Conservation (phyloP, 2,329 filamentous ascomycete genomes). For the Stachybotrys chlorohalonatus region DNA sequence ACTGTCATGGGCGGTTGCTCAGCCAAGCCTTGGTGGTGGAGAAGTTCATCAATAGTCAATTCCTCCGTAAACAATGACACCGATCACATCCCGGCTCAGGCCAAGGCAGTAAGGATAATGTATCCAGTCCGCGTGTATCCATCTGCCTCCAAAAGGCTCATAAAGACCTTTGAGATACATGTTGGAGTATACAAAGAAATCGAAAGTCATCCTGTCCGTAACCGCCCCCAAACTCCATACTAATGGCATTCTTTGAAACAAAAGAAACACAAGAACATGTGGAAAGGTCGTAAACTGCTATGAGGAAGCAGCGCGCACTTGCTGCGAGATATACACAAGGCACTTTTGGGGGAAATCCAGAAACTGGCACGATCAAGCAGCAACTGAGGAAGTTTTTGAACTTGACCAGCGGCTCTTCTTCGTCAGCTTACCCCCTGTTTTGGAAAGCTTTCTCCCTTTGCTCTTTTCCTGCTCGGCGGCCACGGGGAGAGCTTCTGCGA, state of each 20-base stretch:
- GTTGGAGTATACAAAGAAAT: too few relatives aligned
- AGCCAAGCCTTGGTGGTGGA: neutral
- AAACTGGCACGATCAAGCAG: slow-evolving; percentile 3
- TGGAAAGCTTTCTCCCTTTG: slow-evolving; percentile 20
- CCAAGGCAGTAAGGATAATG: neutral
- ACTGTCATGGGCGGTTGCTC: neutral
- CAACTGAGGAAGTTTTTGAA: slow-evolving; percentile 9
- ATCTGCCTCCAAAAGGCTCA: too few relatives aligned
- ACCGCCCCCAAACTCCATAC: too few relatives aligned
- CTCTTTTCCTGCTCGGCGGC: slow-evolving; percentile 5
- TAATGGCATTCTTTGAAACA: too few relatives aligned
- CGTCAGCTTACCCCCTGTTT: slow-evolving; percentile 13
- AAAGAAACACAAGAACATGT: too few relatives aligned
- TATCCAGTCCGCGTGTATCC: too few relatives aligned
- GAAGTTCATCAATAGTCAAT: neutral
- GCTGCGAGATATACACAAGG: too few relatives aligned
- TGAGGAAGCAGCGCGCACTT: too few relatives aligned
- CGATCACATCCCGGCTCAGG: neutral
- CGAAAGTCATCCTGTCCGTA: too few relatives aligned
- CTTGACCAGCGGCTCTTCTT: slow-evolving; percentile 15
- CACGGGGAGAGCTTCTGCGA: slow-evolving; percentile 14
- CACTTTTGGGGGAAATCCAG: neutral
- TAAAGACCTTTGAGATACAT: too few relatives aligned
- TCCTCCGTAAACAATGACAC: neutral
- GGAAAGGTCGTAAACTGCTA: too few relatives aligned